A percentile compares a stretch with the other conserved stretches of the same genome.
Evolutionary conservation across 768 basidiomycete species (phyloP).

Genomic region (Termitomyces sp.): DNA sequence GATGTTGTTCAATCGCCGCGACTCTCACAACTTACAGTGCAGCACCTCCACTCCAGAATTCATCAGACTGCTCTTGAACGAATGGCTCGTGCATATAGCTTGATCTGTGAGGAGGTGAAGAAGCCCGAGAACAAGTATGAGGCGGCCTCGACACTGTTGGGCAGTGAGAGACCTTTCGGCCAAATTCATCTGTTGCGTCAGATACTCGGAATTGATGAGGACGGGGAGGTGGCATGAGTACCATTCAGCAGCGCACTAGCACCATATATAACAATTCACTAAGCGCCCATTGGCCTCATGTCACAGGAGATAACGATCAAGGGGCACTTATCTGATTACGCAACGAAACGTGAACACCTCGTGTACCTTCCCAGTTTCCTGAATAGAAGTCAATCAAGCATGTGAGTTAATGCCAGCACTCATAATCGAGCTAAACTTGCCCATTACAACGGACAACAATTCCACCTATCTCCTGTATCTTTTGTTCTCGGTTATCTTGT

Average conservation of each 20-base stretch:
- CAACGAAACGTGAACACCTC: not conserved
- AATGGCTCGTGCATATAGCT: constrained; percentile 65
- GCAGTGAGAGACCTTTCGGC: constrained; percentile 82
- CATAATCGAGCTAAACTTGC: not conserved
- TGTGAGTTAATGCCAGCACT: not conserved
- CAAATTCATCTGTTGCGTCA: constrained; percentile 70
- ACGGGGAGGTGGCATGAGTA: constrained; percentile 9
- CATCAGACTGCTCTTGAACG: constrained; percentile 73
- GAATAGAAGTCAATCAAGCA: not conserved
- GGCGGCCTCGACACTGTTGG: constrained; percentile 82
- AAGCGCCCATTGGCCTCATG: not conserved
- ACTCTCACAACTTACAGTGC: constrained; percentile 68
- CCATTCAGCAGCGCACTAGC: not conserved
- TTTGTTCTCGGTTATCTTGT: no score
- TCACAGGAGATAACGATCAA: not conserved
- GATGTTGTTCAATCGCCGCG: constrained; percentile 81
- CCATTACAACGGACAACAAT: not conserved
- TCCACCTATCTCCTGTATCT: not conserved
- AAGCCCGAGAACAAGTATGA: constrained; percentile 81
- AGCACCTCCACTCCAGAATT: constrained; percentile 60
- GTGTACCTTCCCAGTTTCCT: not conserved
- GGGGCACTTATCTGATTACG: not conserved
- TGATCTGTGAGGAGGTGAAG: constrained; percentile 74
- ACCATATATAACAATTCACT: not conserved
- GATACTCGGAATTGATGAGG: constrained; percentile 69